Conservation (phyloP, 2,329 filamentous ascomycete species). For the Phaeosphaeriaceae sp. region DNA sequence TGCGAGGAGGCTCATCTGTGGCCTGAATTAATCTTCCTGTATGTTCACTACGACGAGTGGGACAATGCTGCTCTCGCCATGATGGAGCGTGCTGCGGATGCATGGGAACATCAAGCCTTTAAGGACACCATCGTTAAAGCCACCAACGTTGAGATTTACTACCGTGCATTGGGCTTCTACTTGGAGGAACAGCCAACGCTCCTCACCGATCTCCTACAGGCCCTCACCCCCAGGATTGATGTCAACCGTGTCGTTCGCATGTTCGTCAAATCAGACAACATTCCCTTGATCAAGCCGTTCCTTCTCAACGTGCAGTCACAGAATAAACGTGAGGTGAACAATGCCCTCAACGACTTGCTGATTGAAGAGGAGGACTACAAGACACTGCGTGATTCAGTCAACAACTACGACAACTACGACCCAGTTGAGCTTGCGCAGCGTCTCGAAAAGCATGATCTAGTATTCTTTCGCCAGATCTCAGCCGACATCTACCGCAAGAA, state of each 20-base stretch:
- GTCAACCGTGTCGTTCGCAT: slow-evolving; percentile 99
- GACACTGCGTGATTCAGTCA: slow-evolving; percentile 94
- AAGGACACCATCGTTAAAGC: slow-evolving; percentile 99
- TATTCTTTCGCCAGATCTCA: slow-evolving; percentile 99
- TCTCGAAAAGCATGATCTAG: slow-evolving; percentile 94
- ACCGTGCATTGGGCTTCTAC: slow-evolving; percentile 95
- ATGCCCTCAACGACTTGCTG: slow-evolving; percentile 94
- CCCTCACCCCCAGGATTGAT: slow-evolving; percentile 89
- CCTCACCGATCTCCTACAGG: slow-evolving; percentile 92
- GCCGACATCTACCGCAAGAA: slow-evolving; percentile 99
- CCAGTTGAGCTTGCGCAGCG: slow-evolving; percentile 89
- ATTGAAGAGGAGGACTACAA: slow-evolving; percentile 99
- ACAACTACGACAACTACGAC: slow-evolving; percentile 99
- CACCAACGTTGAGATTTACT: slow-evolving; percentile 98
- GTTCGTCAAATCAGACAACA: slow-evolving; percentile 98
- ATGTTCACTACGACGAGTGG: slow-evolving; percentile 97
- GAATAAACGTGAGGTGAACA: slow-evolving; percentile 98
- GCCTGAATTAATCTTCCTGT: slow-evolving; percentile 97
- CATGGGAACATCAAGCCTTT: slow-evolving; percentile 99
- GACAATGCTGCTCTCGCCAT: slow-evolving; percentile 97
- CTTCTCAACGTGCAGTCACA: slow-evolving; percentile 92
- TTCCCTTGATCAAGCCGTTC: slow-evolving; percentile 98
- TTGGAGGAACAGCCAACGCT: slow-evolving; percentile 95
- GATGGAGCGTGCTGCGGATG: slow-evolving; percentile 96
- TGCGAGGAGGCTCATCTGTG: slow-evolving; percentile 95